Conservation (phyloP, 2,329 filamentous ascomycete genomes). For the Cladobotryum protrusum region DNA sequence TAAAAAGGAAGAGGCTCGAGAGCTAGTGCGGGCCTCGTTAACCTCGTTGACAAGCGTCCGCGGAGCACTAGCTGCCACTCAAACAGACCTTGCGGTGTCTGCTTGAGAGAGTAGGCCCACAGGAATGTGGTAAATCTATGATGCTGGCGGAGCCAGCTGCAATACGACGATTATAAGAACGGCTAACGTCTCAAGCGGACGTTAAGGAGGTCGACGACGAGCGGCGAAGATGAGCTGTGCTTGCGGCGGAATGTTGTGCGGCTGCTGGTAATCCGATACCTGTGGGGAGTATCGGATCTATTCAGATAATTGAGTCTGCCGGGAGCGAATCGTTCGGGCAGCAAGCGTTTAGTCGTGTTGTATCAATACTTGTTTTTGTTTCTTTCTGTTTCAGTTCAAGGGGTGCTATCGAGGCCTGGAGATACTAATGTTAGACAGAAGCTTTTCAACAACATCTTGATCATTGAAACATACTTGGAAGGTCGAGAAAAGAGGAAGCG, state of each 20-base stretch:
- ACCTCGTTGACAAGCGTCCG: conserved; percentile 46
- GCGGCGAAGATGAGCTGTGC: conserved; percentile 78
- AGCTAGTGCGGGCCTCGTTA: conserved; percentile 13
- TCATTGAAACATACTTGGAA: conserved; percentile 65
- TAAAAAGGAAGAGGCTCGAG: conserved; percentile 11
- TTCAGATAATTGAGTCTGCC: conserved; percentile 27
- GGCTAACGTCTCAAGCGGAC: conserved; percentile 60
- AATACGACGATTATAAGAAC: conserved; percentile 39
- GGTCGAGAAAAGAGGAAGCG: conserved; percentile 85
- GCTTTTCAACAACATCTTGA: background rate
- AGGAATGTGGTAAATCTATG: conserved; percentile 53
- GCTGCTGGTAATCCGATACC: conserved; percentile 71
- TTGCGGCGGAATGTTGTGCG: conserved; percentile 82
- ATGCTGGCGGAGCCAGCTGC: conserved; percentile 88
- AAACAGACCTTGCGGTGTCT: conserved; percentile 93
- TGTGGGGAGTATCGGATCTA: conserved; percentile 75
- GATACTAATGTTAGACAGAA: background rate
- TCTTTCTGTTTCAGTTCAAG: conserved; percentile 14
- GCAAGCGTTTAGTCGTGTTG: conserved; percentile 10
- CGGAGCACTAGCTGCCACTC: conserved; percentile 96
- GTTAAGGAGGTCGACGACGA: conserved; percentile 88
- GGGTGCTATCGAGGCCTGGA: conserved; percentile 57
- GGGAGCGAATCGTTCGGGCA: conserved; percentile 12
- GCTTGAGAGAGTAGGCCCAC: conserved; percentile 98
- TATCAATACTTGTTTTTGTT: conserved; percentile 2